Conservation (phyloP, 495 filamentous ascomycete genomes). For the Xylaria venustula region DNA sequence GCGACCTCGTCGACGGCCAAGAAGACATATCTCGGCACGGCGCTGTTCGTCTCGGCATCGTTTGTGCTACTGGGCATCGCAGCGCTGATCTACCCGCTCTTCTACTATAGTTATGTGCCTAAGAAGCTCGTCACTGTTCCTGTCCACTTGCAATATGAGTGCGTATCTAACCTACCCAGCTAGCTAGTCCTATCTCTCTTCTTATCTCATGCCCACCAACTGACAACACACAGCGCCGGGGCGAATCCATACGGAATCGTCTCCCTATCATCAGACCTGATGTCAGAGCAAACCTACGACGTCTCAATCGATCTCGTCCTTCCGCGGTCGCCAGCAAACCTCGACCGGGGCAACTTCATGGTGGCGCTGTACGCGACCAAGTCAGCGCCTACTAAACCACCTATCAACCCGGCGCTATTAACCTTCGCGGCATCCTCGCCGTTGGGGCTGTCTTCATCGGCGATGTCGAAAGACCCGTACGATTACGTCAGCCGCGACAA, state of each 20-base stretch:
- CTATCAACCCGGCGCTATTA: constrained; percentile 7
- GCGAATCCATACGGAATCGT: constrained; percentile 55
- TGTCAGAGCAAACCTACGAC: constrained; percentile 61
- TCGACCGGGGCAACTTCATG: constrained; percentile 86
- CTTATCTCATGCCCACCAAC: too few relatives aligned
- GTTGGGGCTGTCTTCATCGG: too few relatives aligned
- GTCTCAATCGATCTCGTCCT: constrained; percentile 57
- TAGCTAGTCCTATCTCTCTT: background rate
- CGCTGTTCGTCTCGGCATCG: constrained; percentile 60
- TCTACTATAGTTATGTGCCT: constrained; percentile 83
- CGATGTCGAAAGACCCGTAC: constrained; percentile 8
- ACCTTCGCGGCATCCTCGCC: constrained; percentile 5
- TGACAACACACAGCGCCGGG: constrained; percentile 26
- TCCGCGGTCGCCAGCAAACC: constrained; percentile 60
- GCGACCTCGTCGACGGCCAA: constrained; percentile 65
- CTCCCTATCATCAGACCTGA: constrained; percentile 42
- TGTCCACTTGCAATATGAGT: constrained; percentile 83
- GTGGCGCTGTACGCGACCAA: constrained; percentile 59
- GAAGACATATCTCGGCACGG: constrained; percentile 69
- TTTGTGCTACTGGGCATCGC: constrained; percentile 62
- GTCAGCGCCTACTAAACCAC: constrained; percentile 33
- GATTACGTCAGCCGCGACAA: constrained; percentile 22
- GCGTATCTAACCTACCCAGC: constrained; percentile 16
- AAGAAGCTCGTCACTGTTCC: constrained; percentile 60
- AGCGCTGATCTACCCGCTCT: constrained; percentile 65